Conservation (phyloP, 768 basidiomycete species). For the Boletus rufocinnamomeus region DNA sequence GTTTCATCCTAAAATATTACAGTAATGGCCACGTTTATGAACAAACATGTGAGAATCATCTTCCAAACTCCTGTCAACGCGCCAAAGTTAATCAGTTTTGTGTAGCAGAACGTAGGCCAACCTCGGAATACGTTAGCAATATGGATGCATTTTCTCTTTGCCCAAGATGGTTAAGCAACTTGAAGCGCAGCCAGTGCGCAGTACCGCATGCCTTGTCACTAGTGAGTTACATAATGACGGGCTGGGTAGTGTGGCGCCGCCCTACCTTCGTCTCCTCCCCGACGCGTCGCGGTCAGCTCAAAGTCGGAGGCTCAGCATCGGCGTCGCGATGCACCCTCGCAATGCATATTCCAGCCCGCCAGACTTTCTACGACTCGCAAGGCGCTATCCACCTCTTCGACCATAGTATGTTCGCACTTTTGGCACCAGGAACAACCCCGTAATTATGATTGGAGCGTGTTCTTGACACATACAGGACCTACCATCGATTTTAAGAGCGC, state of each 20-base stretch:
- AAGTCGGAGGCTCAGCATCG: neutral
- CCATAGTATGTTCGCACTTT: conserved; percentile 45
- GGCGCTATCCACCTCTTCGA: conserved; percentile 55
- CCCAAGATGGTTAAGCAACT: no score
- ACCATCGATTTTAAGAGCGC: conserved; percentile 78
- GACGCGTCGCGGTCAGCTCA: conserved; percentile 16
- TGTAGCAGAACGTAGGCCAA: neutral
- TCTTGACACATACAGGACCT: conserved; percentile 30
- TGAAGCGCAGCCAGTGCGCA: no score
- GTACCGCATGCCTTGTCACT: neutral
- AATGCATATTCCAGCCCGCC: conserved; percentile 50
- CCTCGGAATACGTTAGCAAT: neutral
- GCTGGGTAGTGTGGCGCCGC: no score
- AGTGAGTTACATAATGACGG: neutral
- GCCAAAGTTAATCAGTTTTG: neutral
- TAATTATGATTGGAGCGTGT: conserved; percentile 25
- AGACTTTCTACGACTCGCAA: conserved; percentile 62
- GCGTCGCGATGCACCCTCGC: conserved; percentile 44
- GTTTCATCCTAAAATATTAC: neutral
- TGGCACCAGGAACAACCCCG: neutral
- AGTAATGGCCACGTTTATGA: neutral
- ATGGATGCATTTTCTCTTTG: no score
- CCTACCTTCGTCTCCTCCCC: no score
- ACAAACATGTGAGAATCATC: neutral
- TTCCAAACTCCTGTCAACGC: neutral